Evolutionary conservation across 208 protist genomes (phyloP).

Genomic region (Entamoeba invadens): DNA sequence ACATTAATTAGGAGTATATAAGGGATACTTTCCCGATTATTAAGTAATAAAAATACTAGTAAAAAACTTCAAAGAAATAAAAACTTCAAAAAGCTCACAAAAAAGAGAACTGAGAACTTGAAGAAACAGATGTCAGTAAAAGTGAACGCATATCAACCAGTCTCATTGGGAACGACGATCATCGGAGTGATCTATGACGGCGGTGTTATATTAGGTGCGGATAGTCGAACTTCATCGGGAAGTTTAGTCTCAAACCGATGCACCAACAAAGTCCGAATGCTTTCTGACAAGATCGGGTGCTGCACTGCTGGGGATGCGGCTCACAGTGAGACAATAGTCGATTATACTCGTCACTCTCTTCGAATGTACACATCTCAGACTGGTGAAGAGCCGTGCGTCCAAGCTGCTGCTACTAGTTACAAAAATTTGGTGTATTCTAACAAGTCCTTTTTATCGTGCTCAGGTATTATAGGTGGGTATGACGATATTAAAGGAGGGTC

Average conservation of each 20-base stretch:
- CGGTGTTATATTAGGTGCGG: slow-evolving; percentile 6
- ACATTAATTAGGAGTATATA: too few species aligned
- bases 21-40: too few species aligned
- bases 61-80: not conserved
- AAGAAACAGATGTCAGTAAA: not conserved
- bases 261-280: slow-evolving; percentile 83
- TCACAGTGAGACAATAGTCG: slow-evolving; percentile 81
- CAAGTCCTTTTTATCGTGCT: slow-evolving; percentile 75
- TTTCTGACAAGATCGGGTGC: slow-evolving; percentile 80
- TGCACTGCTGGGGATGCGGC: slow-evolving; percentile 88
- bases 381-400: slow-evolving; percentile 60
- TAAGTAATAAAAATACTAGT: too few species aligned
- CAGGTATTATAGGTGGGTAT: slow-evolving; percentile 87
- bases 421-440: slow-evolving; percentile 83
- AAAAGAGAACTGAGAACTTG: not conserved
- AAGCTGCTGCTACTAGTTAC: slow-evolving; percentile 77
- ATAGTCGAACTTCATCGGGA: not conserved
- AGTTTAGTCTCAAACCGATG: slow-evolving; percentile 81
- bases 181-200: slow-evolving; percentile 6
- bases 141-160: not conserved
- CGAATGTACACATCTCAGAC: slow-evolving; percentile 64
- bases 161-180: slow-evolving; percentile 6
- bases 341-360: slow-evolving; percentile 70
- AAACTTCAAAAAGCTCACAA: not conserved
- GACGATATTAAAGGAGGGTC: slow-evolving; percentile 76